Evolutionary conservation across 331 rosid genomes (phyloP).

Genomic region (Erythrophleum ivorense): DNA sequence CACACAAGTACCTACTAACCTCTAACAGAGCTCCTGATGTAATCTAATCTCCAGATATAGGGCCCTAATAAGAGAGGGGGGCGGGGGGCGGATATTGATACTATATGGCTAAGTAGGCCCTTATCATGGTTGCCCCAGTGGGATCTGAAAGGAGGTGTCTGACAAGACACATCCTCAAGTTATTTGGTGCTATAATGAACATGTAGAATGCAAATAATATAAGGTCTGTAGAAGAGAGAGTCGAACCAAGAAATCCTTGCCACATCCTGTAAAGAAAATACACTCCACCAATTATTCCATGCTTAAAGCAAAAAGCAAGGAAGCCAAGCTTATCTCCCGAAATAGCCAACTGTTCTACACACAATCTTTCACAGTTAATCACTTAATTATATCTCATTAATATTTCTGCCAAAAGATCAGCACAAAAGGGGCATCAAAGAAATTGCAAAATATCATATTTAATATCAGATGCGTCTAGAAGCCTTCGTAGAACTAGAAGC

Average conservation of each 20-base stretch:
- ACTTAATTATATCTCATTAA: background rate
- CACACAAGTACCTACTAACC: slow-evolving; percentile 34
- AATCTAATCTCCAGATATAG: slow-evolving; percentile 45
- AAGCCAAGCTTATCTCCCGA: slow-evolving; percentile 10
- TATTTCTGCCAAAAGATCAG: slow-evolving; percentile 10
- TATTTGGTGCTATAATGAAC: slow-evolving; percentile 91
- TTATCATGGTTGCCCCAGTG: slow-evolving; percentile 87
- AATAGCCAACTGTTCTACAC: background rate
- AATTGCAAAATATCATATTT: background rate
- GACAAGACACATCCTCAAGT: slow-evolving; percentile 84
- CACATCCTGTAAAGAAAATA: slow-evolving; percentile 80
- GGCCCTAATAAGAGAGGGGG: background rate
- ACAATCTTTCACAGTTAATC: background rate
- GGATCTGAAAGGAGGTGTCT: slow-evolving; percentile 91
- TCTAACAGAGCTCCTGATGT: slow-evolving; percentile 38
- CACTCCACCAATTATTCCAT: slow-evolving; percentile 20
- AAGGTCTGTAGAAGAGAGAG: slow-evolving; percentile 86
- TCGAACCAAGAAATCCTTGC: slow-evolving; percentile 96
- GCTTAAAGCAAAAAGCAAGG: background rate
- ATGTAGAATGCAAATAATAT: slow-evolving; percentile 79
- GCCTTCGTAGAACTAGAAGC: background rate
- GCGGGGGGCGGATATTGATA: slow-evolving; percentile 6
- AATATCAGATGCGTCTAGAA: slow-evolving; percentile 4
- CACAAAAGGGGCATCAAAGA: background rate
- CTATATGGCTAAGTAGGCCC: slow-evolving; percentile 76